Conservation (phyloP, 768 basidiomycete genomes). For the Lactifluus hygrophoroides region DNA sequence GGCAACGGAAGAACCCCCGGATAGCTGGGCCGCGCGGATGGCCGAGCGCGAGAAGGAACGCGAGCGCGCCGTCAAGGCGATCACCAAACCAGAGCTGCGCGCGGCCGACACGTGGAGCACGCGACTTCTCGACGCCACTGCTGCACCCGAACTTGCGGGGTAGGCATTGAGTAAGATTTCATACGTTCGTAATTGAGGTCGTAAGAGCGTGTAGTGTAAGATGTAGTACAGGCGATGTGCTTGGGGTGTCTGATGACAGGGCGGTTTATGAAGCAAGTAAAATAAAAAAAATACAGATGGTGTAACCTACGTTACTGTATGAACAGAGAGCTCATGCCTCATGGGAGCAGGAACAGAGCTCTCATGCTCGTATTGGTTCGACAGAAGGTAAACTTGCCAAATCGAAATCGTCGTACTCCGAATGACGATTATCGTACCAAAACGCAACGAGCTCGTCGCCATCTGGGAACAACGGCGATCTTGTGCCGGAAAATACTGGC, state of each 20-base stretch:
- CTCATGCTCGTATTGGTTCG: neutral
- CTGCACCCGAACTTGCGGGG: neutral
- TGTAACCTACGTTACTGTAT: neutral
- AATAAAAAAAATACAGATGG: neutral
- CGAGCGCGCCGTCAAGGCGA: conserved; percentile 12
- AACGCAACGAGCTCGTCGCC: conserved; percentile 18
- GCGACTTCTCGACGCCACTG: conserved; percentile 1
- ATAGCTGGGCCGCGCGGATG: conserved; percentile 20
- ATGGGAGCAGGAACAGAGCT: neutral
- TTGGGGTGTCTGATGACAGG: neutral
- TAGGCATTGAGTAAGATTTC: neutral
- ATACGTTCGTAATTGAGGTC: neutral
- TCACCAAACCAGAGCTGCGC: conserved; percentile 17
- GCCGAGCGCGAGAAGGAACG: conserved; percentile 16
- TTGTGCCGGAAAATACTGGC: conserved; percentile 12
- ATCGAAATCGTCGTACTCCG: conserved; percentile 13
- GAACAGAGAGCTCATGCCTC: neutral
- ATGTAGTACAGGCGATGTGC: neutral
- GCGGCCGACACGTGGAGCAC: conserved; percentile 8
- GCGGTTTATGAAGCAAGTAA: neutral
- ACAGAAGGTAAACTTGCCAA: conserved; percentile 3
- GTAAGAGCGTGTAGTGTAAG: neutral
- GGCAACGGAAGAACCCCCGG: conserved; percentile 13
- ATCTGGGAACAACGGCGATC: conserved; percentile 15
- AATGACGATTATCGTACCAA: conserved; percentile 19